Conservation (phyloP, 805 yeast genomes). For the Zygosaccharomyces bisporus region DNA sequence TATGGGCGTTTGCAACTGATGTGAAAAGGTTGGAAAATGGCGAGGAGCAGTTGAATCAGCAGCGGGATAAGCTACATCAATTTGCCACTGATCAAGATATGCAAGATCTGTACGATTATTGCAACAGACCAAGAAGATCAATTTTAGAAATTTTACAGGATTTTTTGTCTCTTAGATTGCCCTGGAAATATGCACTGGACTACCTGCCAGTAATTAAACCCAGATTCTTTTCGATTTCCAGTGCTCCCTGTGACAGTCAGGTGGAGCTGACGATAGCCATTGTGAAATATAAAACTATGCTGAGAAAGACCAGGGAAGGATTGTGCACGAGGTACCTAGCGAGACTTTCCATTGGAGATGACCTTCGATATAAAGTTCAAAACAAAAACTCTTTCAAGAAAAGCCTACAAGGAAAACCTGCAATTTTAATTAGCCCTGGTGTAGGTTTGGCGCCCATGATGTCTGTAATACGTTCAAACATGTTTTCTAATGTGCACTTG, state of each 20-base stretch:
- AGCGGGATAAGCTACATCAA: slow-evolving; percentile 69
- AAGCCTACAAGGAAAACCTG: slow-evolving; percentile 44
- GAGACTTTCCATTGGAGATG: slow-evolving; percentile 44
- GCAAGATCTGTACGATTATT: slow-evolving; percentile 83
- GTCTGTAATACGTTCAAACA: slow-evolving; percentile 50
- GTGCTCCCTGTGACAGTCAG: slow-evolving; percentile 41
- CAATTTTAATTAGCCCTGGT: slow-evolving; percentile 84
- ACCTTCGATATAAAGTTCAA: slow-evolving; percentile 50
- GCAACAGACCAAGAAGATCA: slow-evolving; percentile 89
- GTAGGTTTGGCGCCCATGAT: slow-evolving; percentile 96
- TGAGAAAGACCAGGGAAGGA: slow-evolving; percentile 73
- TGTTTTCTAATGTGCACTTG: slow-evolving; percentile 39
- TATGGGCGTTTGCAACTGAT: slow-evolving; percentile 74
- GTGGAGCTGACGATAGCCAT: slow-evolving; percentile 76
- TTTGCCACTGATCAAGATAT: slow-evolving; percentile 67
- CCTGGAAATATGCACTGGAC: slow-evolving; percentile 71
- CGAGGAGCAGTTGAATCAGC: slow-evolving; percentile 47
- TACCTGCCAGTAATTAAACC: slow-evolving; percentile 76
- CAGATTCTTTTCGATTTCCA: slow-evolving; percentile 80
- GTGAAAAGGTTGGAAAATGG: slow-evolving; percentile 26
- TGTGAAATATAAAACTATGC: slow-evolving; percentile 80
- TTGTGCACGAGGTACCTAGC: slow-evolving; percentile 77
- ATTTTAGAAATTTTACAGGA: slow-evolving; percentile 79
- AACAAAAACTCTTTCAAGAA: slow-evolving; percentile 35
- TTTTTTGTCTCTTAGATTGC: slow-evolving; percentile 71